Evolutionary conservation across 179 eudicot species (phyloP).

Genomic region (Corrigiola litoralis): DNA sequence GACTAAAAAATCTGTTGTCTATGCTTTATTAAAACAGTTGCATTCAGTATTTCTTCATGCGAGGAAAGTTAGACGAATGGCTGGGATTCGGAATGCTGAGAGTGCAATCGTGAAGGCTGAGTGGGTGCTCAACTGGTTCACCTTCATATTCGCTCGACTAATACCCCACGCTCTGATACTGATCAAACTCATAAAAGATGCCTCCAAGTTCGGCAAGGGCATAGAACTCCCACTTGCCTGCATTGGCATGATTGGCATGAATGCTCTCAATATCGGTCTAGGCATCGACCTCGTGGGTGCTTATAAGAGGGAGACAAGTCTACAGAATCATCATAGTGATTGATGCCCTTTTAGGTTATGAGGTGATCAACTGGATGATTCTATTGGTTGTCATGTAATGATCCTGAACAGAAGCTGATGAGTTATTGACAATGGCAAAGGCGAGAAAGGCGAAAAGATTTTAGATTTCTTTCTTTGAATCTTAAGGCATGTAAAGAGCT

Average conservation of each 20-base stretch:
- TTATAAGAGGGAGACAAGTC: slow-evolving; percentile 45
- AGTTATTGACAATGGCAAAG: too few species aligned
- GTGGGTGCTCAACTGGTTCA: slow-evolving; percentile 70
- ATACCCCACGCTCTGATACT: slow-evolving; percentile 66
- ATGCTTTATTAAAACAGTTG: slow-evolving; percentile 36
- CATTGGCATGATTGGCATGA: slow-evolving; percentile 82
- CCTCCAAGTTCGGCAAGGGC: slow-evolving; percentile 70
- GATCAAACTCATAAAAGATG: slow-evolving; percentile 65
- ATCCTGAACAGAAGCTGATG: background rate
- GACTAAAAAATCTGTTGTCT: background rate
- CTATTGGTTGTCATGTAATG: background rate
- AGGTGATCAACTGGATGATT: background rate
- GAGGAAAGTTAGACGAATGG: slow-evolving; percentile 76
- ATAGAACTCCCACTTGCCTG: slow-evolving; percentile 83
- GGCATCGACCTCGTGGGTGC: slow-evolving; percentile 72
- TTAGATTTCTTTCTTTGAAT: background rate
- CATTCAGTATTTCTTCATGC: slow-evolving; percentile 79
- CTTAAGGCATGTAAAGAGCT: background rate
- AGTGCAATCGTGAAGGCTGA: slow-evolving; percentile 64
- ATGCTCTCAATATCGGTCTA: slow-evolving; percentile 64
- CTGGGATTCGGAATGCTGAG: slow-evolving; percentile 62
- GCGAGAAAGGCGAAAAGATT: too few species aligned
- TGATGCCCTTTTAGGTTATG: slow-evolving; percentile 1
- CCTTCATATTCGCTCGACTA: slow-evolving; percentile 62
- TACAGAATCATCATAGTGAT: slow-evolving; percentile 19